phyloP scores from a whole-genome alignment of 2,329 filamentous ascomycete species.

The Trichoderma citrinoviride region DNA sequence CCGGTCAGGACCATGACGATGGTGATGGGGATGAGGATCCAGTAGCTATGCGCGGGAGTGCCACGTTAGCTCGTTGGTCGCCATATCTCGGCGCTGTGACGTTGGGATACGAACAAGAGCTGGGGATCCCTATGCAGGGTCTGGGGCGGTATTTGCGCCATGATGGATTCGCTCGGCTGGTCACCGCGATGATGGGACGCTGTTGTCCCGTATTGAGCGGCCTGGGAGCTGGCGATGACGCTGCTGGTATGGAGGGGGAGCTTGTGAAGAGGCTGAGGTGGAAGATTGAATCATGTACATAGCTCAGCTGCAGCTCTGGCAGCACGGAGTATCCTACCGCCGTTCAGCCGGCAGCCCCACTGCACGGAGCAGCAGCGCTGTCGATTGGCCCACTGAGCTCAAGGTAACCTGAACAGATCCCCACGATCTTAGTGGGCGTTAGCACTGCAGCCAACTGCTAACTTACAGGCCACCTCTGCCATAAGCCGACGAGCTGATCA shows the following conservation, averaged over 20 bases:
- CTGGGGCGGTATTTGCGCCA: constrained; percentile 85
- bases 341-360: constrained; percentile 3
- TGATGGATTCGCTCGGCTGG: constrained; percentile 47
- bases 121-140: constrained; percentile 98
- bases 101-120: constrained; percentile 69
- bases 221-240: not conserved
- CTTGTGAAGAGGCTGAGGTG: constrained; percentile 2
- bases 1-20: constrained; percentile 97
- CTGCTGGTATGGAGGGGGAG: constrained; percentile 3
- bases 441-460: constrained; percentile 5
- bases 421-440: constrained; percentile 8
- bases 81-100: not conserved
- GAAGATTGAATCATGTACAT: not conserved
- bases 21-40: constrained; percentile 97
- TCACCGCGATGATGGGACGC: not conserved
- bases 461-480: constrained; percentile 25
- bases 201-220: not conserved
- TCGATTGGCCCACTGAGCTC: not conserved
- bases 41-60: constrained; percentile 66
- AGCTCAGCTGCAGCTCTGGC: not conserved
- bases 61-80: constrained; percentile 30
- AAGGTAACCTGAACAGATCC: not conserved
- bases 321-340: constrained; percentile 20
- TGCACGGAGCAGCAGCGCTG: not conserved
- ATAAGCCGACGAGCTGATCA: not conserved